Conservation (phyloP, 2,329 filamentous ascomycete species). For the Basipetospora sp. region DNA sequence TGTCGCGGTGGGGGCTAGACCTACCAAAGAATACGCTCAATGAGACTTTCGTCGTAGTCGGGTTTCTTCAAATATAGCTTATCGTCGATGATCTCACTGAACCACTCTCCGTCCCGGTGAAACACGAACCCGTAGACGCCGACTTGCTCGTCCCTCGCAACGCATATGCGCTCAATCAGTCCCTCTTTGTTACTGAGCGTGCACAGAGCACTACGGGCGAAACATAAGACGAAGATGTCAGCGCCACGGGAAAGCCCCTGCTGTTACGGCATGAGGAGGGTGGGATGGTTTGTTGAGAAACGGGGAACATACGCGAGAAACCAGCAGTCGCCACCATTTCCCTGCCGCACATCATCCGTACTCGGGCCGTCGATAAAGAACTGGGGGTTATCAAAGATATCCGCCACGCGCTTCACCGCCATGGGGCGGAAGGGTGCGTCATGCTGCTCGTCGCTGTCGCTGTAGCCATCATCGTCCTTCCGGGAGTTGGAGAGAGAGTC, state of each 20-base stretch:
- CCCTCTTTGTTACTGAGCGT: constrained; percentile 60
- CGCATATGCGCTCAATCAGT: constrained; percentile 59
- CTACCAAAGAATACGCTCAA: constrained; percentile 30
- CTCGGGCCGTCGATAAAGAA: constrained; percentile 68
- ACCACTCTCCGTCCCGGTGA: constrained; percentile 63
- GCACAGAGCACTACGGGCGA: constrained; percentile 49
- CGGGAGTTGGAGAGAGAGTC: constrained; percentile 26
- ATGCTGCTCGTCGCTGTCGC: constrained; percentile 4
- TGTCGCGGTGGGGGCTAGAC: no score
- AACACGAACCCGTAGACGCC: constrained; percentile 82
- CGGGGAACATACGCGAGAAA: constrained; percentile 43
- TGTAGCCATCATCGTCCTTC: constrained; percentile 8
- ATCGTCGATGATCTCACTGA: constrained; percentile 43
- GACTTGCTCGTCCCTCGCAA: constrained; percentile 55
- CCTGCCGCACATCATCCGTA: constrained; percentile 66
- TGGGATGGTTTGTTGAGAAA: background rate
- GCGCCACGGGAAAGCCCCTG: no score
- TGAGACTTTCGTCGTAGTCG: constrained; percentile 44
- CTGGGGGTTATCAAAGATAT: constrained; percentile 61
- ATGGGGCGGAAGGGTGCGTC: constrained; percentile 24
- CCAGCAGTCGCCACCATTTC: constrained; percentile 71
- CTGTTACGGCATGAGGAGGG: no score
- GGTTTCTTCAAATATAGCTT: constrained; percentile 34
- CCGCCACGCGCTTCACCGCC: constrained; percentile 46
- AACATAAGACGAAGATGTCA: no score